Base-by-base conservation (phyloP, 129 eudicot species). In the Ambrosia trifida region DNA sequence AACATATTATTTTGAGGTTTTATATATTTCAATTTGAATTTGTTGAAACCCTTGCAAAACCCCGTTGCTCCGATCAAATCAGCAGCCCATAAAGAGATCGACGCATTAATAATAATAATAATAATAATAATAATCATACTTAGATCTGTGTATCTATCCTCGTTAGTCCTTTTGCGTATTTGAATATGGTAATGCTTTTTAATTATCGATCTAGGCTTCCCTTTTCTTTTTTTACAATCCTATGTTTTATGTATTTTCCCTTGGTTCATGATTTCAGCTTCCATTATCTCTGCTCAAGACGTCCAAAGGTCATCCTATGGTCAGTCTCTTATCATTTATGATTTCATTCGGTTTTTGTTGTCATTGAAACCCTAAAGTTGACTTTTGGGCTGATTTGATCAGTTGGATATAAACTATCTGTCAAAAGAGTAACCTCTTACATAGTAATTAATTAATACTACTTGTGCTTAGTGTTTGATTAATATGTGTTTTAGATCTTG, bases 271-370 rank as follows among this genome's bases (percentile, higher is more conserved):
- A 49, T 79, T 73, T 54, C 85, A 90, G 96, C 96, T 87, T 76
- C 96, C 96, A 3, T 81, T 90, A 64, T 87, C 96, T 66, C 64
- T 89, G 24, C 85, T 89, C 4, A 89, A 89, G 87, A 84, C 94
- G 0, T 86, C 96, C 0, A 91, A 89, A 68, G 96, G 96, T 5
- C 96, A 87, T 73, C 96, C 96, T 32, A 90, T 90, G 96, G 96
- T 87, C 72, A 49, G 68, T 40, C 19, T 45, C 32, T n/a, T 17
- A 16, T 41, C 11, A 1, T 33, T 59, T 79, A 46, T 62, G 49
- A 5, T 46, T 11, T 79, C 83, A 79, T 86, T 74, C 46, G 3
- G 9, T 18, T 38, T 67, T 44, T 43, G 45, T 76, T 12, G 30
- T 41, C 18, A 38, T 43, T 11, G 54, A 24, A 54, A 36, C 43